A percentile compares a stretch with the other conserved stretches of the same genome.
phyloP scores from a whole-genome alignment of 345 rosid species.

The Jatropha curcas region DNA sequence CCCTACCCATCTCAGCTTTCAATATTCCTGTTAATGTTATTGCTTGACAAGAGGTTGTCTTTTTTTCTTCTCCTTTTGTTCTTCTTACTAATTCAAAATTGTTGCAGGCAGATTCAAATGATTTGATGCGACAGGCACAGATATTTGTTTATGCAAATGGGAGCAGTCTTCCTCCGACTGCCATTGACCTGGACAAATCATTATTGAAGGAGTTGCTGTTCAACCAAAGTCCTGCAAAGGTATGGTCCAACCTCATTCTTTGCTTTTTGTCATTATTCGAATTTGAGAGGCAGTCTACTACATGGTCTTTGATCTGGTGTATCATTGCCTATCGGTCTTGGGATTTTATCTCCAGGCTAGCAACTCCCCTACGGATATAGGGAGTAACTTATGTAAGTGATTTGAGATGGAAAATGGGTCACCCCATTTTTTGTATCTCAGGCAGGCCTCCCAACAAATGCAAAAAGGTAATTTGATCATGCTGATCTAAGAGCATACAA shows the following conservation, averaged over 20 bases:
- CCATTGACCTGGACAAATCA: slow-evolving; percentile 82
- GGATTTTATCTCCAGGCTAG: too few relatives aligned
- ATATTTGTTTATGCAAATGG: slow-evolving; percentile 80
- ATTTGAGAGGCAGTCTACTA: background rate
- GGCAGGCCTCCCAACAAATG: background rate
- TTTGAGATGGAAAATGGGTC: background rate
- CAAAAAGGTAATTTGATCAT: background rate
- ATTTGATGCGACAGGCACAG: slow-evolving; percentile 73
- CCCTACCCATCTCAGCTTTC: background rate
- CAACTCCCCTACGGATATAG: too few relatives aligned
- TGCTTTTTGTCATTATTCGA: background rate
- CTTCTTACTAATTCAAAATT: slow-evolving; percentile 10
- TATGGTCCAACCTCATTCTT: slow-evolving; percentile 16
- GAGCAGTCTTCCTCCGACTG: slow-evolving; percentile 75
- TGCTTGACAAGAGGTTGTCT: background rate
- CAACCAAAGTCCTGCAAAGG: slow-evolving; percentile 89
- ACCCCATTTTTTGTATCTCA: background rate
- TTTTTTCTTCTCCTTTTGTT: background rate
- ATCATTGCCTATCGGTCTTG: too few relatives aligned
- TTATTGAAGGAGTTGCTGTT: slow-evolving; percentile 68
- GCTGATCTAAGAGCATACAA: background rate
- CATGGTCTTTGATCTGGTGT: too few relatives aligned
- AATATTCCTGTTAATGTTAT: slow-evolving; percentile 9
- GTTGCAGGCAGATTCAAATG: slow-evolving; percentile 67
- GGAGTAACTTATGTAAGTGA: background rate